Percentiles rank a stretch among this genome's conserved stretches.
Conservation (phyloP, 2,329 filamentous ascomycete species). For the Rosellinia necatrix region DNA sequence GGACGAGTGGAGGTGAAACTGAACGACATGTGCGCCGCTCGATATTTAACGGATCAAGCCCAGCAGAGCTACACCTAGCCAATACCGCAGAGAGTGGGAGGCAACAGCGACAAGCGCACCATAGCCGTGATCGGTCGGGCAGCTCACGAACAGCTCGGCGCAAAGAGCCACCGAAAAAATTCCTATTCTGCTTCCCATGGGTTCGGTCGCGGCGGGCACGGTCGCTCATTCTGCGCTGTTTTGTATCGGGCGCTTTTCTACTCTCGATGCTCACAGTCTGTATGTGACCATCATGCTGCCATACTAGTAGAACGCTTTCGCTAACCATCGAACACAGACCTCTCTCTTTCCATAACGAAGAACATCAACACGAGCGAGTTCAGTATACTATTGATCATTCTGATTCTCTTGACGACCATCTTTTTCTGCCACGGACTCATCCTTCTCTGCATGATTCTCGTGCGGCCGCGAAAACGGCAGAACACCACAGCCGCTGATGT, state of each 20-base stretch:
- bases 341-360: constrained; percentile 71
- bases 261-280: constrained; percentile 65
- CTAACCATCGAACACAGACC: constrained; percentile 56
- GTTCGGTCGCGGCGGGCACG: constrained; percentile 59
- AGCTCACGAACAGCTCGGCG: constrained; percentile 24
- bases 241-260: constrained; percentile 69
- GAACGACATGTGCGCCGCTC: constrained; percentile 28
- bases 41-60: constrained; percentile 49
- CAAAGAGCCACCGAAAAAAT: constrained; percentile 45
- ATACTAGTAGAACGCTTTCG: neutral
- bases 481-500: neutral
- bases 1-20: constrained; percentile 17
- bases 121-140: constrained; percentile 21
- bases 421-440: constrained; percentile 82
- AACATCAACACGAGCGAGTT: constrained; percentile 70
- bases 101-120: constrained; percentile 38
- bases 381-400: constrained; percentile 77
- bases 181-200: constrained; percentile 61
- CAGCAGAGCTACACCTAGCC: constrained; percentile 54
- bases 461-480: constrained; percentile 48
- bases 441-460: constrained; percentile 69
- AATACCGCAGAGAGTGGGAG: constrained; percentile 49
- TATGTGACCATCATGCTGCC: constrained; percentile 49
- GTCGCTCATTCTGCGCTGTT: constrained; percentile 61
- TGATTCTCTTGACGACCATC: constrained; percentile 74